Conservation (phyloP, 2,329 filamentous ascomycete species). For the Bimuria novae-zelandiae region DNA sequence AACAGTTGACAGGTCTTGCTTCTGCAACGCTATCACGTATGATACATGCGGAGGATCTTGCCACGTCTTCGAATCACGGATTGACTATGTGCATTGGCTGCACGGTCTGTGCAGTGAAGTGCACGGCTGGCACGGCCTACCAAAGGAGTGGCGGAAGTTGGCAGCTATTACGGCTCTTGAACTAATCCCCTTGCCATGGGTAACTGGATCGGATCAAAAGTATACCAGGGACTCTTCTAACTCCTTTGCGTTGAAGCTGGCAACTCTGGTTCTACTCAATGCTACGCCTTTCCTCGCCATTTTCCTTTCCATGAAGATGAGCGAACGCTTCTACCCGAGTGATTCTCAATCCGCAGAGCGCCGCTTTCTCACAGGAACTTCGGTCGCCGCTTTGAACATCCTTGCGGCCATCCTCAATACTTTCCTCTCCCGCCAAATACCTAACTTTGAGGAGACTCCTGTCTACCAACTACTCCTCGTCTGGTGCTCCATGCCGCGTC, state of each 20-base stretch:
- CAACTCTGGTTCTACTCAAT: background rate
- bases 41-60: constrained; percentile 33
- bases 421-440: constrained; percentile 23
- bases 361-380: constrained; percentile 18
- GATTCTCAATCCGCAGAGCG: background rate
- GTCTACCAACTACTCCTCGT: constrained; percentile 33
- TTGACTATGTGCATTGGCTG: constrained; percentile 40
- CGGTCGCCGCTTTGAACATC: constrained; percentile 27
- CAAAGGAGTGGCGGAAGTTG: constrained; percentile 34
- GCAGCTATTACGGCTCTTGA: constrained; percentile 27
- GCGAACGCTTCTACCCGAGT: constrained; percentile 3
- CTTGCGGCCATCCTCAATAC: constrained; percentile 28
- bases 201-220: constrained; percentile 18
- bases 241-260: background rate
- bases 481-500: constrained; percentile 40
- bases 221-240: background rate
- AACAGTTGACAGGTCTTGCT: constrained; percentile 35
- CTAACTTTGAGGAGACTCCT: constrained; percentile 27
- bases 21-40: constrained; percentile 36
- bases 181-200: constrained; percentile 42
- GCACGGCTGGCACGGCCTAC: constrained; percentile 37
- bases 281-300: background rate
- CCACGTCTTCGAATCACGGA: constrained; percentile 37
- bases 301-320: background rate
- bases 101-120: constrained; percentile 34